Evolutionary conservation across 2,329 filamentous ascomycete genomes (phyloP).

Genomic region (Fusarium heterosporum): DNA sequence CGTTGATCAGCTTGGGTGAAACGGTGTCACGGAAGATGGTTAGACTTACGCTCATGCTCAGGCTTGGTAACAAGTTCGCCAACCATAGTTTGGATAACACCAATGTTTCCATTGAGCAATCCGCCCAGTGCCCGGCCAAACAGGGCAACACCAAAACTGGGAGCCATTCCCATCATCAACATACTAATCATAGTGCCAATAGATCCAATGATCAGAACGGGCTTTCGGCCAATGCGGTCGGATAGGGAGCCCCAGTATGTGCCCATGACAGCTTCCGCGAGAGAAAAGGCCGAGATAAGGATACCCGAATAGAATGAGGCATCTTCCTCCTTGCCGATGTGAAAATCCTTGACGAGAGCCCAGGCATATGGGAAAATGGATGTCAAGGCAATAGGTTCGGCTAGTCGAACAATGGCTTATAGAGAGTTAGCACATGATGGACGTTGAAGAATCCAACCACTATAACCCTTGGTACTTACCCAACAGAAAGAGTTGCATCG

Average conservation of each 20-base stretch:
- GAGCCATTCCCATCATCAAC: constrained; percentile 83
- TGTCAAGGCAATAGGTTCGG: constrained; percentile 91
- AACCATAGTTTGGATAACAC: constrained; percentile 93
- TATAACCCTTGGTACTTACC: constrained; percentile 64
- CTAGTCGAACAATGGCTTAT: constrained; percentile 88
- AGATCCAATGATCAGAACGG: constrained; percentile 84
- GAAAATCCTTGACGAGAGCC: constrained; percentile 81
- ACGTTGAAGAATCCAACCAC: constrained; percentile 64
- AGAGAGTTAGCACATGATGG: constrained; percentile 24
- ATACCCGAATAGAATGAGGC: constrained; percentile 90
- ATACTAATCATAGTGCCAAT: constrained; percentile 85
- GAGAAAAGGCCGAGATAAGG: constrained; percentile 86
- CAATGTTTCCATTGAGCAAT: constrained; percentile 90
- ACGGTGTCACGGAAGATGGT: neutral
- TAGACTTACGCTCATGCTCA: constrained; percentile 83
- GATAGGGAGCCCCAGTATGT: constrained; percentile 90
- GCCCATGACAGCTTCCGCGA: constrained; percentile 84
- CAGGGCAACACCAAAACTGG: constrained; percentile 86
- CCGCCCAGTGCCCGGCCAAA: constrained; percentile 81
- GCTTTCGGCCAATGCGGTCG: constrained; percentile 86
- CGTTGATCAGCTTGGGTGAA: constrained; percentile 6
- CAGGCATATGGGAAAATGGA: constrained; percentile 95
- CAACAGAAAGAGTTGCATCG: constrained; percentile 83
- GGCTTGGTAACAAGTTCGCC: constrained; percentile 86
- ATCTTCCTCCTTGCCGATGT: constrained; percentile 77